These are phyloP conservation scores for Septoria linicola DNA, from an alignment of 2,329 filamentous ascomycete genomes.

Conservation along the genomic window DNA sequence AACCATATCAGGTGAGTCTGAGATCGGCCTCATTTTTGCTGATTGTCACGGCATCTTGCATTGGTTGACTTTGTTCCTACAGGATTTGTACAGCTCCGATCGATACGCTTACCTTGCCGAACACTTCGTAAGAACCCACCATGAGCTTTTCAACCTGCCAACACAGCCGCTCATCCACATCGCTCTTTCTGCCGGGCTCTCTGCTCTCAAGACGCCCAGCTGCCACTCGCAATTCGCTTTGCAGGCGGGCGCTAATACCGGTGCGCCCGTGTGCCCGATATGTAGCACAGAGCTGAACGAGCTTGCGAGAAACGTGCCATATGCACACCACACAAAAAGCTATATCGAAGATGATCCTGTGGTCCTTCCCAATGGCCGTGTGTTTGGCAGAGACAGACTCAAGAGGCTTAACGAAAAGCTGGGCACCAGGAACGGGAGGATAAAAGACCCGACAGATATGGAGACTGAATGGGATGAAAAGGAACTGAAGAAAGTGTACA, in stretches of 20 bases:
- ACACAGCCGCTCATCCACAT: constrained; percentile 82
- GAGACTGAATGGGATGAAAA: constrained; percentile 60
- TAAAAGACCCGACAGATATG: constrained; percentile 74
- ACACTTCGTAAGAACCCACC: constrained; percentile 82
- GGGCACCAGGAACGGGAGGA: constrained; percentile 62
- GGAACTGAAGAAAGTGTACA: constrained; percentile 82
- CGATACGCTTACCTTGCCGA: constrained; percentile 76
- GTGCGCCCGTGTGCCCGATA: constrained; percentile 81
- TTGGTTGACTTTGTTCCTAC: constrained; percentile 36
- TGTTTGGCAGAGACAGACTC: constrained; percentile 76
- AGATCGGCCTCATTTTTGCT: background rate
- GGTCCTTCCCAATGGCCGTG: constrained; percentile 80
- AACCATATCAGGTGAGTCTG: constrained; percentile 58
- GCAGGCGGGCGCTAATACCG: constrained; percentile 61
- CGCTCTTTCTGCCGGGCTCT: constrained; percentile 85
- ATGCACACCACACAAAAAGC: constrained; percentile 92
- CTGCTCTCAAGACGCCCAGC: constrained; percentile 90
- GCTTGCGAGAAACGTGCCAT: constrained; percentile 82
- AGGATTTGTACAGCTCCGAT: constrained; percentile 69
- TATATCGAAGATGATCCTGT: constrained; percentile 85
- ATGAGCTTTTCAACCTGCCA: constrained; percentile 79
- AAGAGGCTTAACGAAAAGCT: constrained; percentile 77
- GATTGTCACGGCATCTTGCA: background rate
- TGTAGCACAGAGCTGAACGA: constrained; percentile 94
- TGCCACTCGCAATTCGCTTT: constrained; percentile 72